Conservation (phyloP, 352 stramenopile species). For the Blastocystis sp. region DNA sequence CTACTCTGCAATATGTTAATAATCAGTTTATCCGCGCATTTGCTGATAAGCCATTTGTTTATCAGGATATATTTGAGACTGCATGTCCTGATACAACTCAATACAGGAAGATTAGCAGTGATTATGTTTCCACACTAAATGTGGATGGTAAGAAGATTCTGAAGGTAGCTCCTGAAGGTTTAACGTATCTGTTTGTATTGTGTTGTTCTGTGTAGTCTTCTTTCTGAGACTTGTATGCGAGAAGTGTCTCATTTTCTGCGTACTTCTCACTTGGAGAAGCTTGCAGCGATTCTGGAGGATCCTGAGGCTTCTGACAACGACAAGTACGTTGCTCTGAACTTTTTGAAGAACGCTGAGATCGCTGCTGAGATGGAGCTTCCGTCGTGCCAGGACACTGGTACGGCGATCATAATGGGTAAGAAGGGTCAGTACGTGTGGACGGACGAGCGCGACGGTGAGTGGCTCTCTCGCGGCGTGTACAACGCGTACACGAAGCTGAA, state of each 20-base stretch:
- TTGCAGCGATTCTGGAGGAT: constrained; percentile 79
- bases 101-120: constrained; percentile 66
- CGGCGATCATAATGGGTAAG: constrained; percentile 79
- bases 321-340: constrained; percentile 78
- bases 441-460: constrained; percentile 75
- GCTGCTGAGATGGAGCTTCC: constrained; percentile 73
- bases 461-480: constrained; percentile 74
- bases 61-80: constrained; percentile 67
- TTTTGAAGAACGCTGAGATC: constrained; percentile 83
- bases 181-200: constrained; percentile 8
- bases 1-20: neutral
- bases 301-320: constrained; percentile 79
- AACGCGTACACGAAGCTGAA: constrained; percentile 78
- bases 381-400: constrained; percentile 80
- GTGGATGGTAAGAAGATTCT: constrained; percentile 66
- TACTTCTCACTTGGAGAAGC: constrained; percentile 73
- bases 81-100: constrained; percentile 63
- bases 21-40: neutral
- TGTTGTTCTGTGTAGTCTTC: constrained; percentile 66
- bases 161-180: constrained; percentile 66
- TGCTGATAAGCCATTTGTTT: constrained; percentile 64
- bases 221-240: constrained; percentile 72
- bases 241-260: constrained; percentile 78
- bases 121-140: constrained; percentile 67
- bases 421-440: constrained; percentile 75